Percentiles rank a stretch among this genome's conserved stretches.
These are phyloP conservation scores for Graphium sp. DNA, from an alignment of 2,329 filamentous ascomycete species.

Conservation along the genomic window DNA sequence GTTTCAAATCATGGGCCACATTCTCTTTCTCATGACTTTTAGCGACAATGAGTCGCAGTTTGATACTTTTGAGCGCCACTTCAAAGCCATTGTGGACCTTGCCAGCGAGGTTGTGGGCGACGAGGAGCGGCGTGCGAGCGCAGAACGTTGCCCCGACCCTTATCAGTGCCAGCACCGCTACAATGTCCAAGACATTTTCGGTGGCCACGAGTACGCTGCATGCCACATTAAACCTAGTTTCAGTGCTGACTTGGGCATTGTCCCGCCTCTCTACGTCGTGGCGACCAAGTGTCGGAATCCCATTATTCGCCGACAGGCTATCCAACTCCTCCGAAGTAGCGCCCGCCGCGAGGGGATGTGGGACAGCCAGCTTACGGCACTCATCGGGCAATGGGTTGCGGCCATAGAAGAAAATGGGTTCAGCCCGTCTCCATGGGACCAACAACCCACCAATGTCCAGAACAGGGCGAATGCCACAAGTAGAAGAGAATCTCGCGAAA, in stretches of 20 bases:
- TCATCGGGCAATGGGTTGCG: constrained; percentile 37
- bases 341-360: constrained; percentile 52
- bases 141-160: constrained; percentile 24
- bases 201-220: constrained; percentile 23
- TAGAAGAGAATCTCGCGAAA: constrained; percentile 5
- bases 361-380: constrained; percentile 43
- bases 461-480: no score
- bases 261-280: constrained; percentile 48
- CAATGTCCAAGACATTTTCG: constrained; percentile 16
- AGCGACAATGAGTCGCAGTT: constrained; percentile 40
- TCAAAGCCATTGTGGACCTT: constrained; percentile 36
- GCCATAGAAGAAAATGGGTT: constrained; percentile 30
- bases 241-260: constrained; percentile 45
- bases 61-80: constrained; percentile 33
- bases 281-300: constrained; percentile 49
- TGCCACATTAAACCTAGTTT: constrained; percentile 43
- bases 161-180: constrained; percentile 23
- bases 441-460: no score
- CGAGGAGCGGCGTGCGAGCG: constrained; percentile 32
- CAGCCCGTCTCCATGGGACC: no score
- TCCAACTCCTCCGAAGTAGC: constrained; percentile 40
- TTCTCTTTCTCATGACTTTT: constrained; percentile 44
- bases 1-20: constrained; percentile 38
- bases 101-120: constrained; percentile 42
- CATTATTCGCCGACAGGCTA: constrained; percentile 37